Percentiles rank a stretch among this genome's conserved stretches.
These are phyloP conservation scores for Calocera cornea DNA, from an alignment of 768 basidiomycete genomes.

Conservation along the genomic window DNA sequence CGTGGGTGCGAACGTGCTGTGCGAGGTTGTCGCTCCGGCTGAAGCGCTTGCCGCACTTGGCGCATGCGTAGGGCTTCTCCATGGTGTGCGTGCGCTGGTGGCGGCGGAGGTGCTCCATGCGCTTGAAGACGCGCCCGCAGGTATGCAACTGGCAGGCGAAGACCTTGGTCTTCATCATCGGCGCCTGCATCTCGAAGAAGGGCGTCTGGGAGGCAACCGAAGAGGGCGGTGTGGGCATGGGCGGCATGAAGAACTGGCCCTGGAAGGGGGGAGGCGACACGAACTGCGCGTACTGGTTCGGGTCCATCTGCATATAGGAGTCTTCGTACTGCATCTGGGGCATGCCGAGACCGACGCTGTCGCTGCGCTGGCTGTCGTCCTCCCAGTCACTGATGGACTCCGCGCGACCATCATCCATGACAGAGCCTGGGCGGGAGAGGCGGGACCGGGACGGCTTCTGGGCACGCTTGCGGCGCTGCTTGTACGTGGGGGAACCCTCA, in stretches of 20 bases:
- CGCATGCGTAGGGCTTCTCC: constrained; percentile 71
- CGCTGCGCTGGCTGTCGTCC: constrained; percentile 1
- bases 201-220: constrained; percentile 12
- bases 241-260: neutral
- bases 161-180: constrained; percentile 23
- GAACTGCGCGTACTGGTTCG: neutral
- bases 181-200: constrained; percentile 16
- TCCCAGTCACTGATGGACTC: constrained; percentile 4
- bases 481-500: constrained; percentile 77
- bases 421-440: neutral
- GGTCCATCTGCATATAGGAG: neutral
- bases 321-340: neutral
- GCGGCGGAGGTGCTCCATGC: constrained; percentile 80
- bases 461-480: constrained; percentile 70
- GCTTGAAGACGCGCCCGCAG: constrained; percentile 76
- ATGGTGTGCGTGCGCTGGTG: constrained; percentile 82
- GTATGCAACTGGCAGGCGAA: constrained; percentile 75
- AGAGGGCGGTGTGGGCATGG: neutral
- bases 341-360: neutral
- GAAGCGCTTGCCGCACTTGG: constrained; percentile 65
- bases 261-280: constrained; percentile 5
- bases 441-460: constrained; percentile 24
- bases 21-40: constrained; percentile 78
- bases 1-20: constrained; percentile 76
- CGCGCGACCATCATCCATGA: neutral